A percentile compares a stretch with the other conserved stretches of the same genome.
Conservation (phyloP, 495 filamentous ascomycete genomes). For the Aspergillus carlsbadensis region DNA sequence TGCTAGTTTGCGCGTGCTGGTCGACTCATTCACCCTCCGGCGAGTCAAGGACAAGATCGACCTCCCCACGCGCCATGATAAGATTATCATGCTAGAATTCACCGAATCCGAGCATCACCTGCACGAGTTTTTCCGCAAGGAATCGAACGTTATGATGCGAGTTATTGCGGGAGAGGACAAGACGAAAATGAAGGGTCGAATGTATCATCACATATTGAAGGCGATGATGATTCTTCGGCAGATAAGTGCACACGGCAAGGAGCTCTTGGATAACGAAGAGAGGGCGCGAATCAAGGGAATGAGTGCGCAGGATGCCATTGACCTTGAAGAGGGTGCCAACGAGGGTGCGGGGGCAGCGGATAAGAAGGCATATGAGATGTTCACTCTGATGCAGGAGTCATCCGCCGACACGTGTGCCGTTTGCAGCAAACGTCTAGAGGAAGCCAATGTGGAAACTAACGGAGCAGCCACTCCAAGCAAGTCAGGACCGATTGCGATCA, state of each 20-base stretch:
- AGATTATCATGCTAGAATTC: conserved; percentile 63
- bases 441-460: conserved; percentile 34
- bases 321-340: conserved; percentile 73
- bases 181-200: conserved; percentile 71
- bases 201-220: conserved; percentile 85
- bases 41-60: conserved; percentile 88
- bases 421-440: conserved; percentile 64
- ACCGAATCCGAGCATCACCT: conserved; percentile 51
- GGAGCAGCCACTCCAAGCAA: conserved; percentile 40
- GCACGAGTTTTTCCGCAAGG: conserved; percentile 61
- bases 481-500: conserved; percentile 64
- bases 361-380: conserved; percentile 76
- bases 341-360: conserved; percentile 55
- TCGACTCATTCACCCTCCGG: conserved; percentile 90
- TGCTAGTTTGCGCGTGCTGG: conserved; percentile 81
- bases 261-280: conserved; percentile 80
- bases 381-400: conserved; percentile 75
- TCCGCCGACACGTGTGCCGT: conserved; percentile 66
- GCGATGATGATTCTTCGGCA: conserved; percentile 87
- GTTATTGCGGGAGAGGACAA: conserved; percentile 51
- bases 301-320: conserved; percentile 77
- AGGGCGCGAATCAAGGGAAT: conserved; percentile 74
- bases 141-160: conserved; percentile 61
- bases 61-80: conserved; percentile 70
- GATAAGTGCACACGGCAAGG: conserved; percentile 87